A percentile compares a stretch with the other conserved stretches of the same genome.
Conservation (phyloP, 139 green algal genomes). For the Chlamydomonas asymmetrica region DNA sequence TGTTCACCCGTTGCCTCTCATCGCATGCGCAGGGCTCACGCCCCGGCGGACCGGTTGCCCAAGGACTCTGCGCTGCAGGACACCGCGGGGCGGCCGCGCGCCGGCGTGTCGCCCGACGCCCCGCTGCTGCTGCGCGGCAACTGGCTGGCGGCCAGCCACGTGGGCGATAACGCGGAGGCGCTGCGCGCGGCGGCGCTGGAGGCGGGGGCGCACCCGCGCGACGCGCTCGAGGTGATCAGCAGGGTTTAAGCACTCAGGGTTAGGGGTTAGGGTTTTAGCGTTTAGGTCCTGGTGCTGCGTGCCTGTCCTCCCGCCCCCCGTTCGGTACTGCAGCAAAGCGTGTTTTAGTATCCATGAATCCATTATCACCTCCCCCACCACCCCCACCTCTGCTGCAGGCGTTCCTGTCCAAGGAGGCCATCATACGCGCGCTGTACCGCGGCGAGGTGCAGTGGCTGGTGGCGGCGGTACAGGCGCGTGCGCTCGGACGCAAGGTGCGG, state of each 20-base stretch:
- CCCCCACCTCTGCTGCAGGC: too few relatives aligned
- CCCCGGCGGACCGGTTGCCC: constrained; percentile 10
- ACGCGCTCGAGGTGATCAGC: constrained; percentile 19
- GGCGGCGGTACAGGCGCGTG: constrained; percentile 30
- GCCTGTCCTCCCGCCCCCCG: too few relatives aligned
- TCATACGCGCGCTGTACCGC: constrained; percentile 35
- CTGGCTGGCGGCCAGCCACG: constrained; percentile 22
- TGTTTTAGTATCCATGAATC: too few relatives aligned
- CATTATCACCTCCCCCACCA: too few relatives aligned
- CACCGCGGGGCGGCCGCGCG: not conserved
- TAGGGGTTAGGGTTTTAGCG: too few relatives aligned
- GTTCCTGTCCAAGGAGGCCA: constrained; percentile 31
- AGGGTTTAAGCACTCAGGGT: too few relatives aligned
- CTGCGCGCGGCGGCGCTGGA: constrained; percentile 13
- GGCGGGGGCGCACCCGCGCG: constrained; percentile 5
- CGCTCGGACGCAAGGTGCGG: constrained; percentile 32
- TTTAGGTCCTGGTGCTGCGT: too few relatives aligned
- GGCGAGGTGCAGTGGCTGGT: constrained; percentile 44
- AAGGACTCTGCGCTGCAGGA: constrained; percentile 29
- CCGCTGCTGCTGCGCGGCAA: constrained; percentile 26
- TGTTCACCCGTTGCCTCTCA: too few relatives aligned
- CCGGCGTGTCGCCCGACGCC: constrained; percentile 8
- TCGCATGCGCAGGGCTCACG: constrained; percentile 23
- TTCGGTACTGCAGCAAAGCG: too few relatives aligned
- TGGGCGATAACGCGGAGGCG: constrained; percentile 37